Conservation (phyloP, 257 asterid genomes). For the Solanum paucissectum region DNA sequence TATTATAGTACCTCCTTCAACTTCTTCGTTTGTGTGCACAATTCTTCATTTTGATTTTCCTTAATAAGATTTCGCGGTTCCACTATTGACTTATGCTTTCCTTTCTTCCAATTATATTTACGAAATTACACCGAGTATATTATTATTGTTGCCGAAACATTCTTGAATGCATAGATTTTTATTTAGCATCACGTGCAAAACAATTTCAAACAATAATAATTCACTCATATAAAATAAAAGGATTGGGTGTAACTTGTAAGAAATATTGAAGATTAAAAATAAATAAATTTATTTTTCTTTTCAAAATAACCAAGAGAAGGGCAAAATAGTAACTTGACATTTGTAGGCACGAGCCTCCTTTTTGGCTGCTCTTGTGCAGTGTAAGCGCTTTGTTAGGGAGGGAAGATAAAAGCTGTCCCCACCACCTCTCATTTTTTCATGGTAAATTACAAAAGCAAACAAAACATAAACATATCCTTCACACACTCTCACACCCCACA, state of each 20-base stretch:
- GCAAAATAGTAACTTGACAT: slow-evolving; percentile 12
- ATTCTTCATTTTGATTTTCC: no score
- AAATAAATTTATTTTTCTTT: not conserved
- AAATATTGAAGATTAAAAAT: not conserved
- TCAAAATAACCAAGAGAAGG: slow-evolving; percentile 1
- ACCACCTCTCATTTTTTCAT: slow-evolving; percentile 15
- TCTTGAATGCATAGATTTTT: not conserved
- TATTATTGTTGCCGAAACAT: not conserved
- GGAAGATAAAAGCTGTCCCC: slow-evolving; percentile 46
- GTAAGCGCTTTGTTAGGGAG: slow-evolving; percentile 31
- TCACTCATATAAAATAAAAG: not conserved
- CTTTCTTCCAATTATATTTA: no score
- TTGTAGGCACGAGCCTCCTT: slow-evolving; percentile 7
- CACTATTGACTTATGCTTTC: no score
- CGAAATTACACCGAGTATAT: no score
- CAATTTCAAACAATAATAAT: not conserved
- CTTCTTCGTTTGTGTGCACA: no score
- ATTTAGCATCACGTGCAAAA: not conserved
- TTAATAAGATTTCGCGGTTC: no score
- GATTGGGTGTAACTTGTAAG: not conserved
- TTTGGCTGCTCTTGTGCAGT: slow-evolving; percentile 23
- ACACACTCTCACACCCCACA: slow-evolving; percentile 8
- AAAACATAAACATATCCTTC: slow-evolving; percentile 10
- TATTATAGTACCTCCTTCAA: no score
- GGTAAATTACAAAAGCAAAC: slow-evolving; percentile 10